Percentiles rank a stretch among this genome's conserved stretches.
phyloP scores from a whole-genome alignment of 306 rosid species.

The Amphicarpaea edgeworthii region DNA sequence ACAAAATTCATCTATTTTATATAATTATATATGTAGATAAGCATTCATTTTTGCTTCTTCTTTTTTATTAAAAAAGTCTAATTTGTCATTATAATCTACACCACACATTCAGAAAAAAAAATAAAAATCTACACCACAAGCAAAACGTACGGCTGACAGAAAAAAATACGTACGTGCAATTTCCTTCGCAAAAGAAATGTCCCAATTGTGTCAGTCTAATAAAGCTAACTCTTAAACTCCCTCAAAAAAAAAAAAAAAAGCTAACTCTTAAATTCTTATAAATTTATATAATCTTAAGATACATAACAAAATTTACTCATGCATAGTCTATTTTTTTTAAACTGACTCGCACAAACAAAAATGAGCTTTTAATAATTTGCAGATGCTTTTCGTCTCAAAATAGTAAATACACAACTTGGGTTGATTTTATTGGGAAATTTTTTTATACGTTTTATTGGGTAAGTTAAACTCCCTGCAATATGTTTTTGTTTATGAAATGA shows the following conservation, averaged over 20 bases:
- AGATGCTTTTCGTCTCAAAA: not conserved
- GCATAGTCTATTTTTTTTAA: not conserved
- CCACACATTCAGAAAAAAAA: too few relatives aligned
- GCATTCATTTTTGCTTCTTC: not conserved
- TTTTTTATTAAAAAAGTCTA: too few relatives aligned
- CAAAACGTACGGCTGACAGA: too few relatives aligned
- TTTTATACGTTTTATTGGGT: too few relatives aligned
- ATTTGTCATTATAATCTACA: not conserved
- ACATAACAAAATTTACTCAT: not conserved
- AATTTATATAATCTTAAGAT: too few relatives aligned
- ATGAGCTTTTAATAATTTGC: not conserved
- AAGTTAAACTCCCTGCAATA: not conserved
- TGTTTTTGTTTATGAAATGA: not conserved
- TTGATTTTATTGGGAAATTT: not conserved
- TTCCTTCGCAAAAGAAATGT: not conserved
- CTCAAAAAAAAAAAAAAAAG: too few relatives aligned
- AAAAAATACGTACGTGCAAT: too few relatives aligned
- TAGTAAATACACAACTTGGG: not conserved
- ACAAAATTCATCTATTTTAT: not conserved
- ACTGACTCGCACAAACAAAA: not conserved
- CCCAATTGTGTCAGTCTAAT: not conserved
- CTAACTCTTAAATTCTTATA: not conserved
- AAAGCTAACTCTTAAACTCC: too few relatives aligned
- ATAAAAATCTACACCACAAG: too few relatives aligned
- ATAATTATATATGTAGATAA: not conserved